These are phyloP conservation scores for Xylaria sp. DNA, from an alignment of 2,329 filamentous ascomycete genomes.

Conservation along the genomic window DNA sequence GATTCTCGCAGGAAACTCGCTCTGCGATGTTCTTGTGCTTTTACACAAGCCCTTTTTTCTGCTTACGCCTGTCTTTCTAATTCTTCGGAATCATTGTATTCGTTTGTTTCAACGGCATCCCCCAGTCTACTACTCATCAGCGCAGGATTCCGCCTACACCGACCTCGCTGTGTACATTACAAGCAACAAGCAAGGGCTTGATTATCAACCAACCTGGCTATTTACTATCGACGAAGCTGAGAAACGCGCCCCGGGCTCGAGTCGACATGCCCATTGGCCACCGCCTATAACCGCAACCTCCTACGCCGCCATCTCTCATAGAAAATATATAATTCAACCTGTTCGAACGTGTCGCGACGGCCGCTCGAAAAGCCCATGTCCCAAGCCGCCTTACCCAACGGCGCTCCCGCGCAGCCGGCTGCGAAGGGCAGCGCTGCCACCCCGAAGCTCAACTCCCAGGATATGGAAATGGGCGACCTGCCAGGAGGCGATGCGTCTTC, in stretches of 20 bases:
- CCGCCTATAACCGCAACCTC: conserved; percentile 17
- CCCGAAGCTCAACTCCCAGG: conserved; percentile 66
- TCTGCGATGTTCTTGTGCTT: conserved; percentile 13
- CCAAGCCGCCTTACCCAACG: conserved; percentile 53
- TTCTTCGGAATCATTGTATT: conserved; percentile 25
- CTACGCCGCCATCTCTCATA: background rate
- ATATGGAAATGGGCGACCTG: conserved; percentile 66
- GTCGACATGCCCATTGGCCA: conserved; percentile 32
- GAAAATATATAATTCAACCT: background rate
- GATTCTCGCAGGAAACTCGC: conserved; percentile 14
- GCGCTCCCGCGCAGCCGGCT: conserved; percentile 64
- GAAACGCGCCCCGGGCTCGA: conserved; percentile 3
- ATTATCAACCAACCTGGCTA: conserved; percentile 8
- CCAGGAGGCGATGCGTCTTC: conserved; percentile 53
- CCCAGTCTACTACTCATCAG: background rate
- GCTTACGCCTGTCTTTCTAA: conserved; percentile 26
- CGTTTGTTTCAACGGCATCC: conserved; percentile 21
- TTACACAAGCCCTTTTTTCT: conserved; percentile 21
- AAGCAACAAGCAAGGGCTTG: background rate
- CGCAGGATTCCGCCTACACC: conserved; percentile 1
- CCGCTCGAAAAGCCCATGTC: conserved; percentile 52
- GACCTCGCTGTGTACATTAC: conserved; percentile 25
- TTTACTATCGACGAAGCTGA: conserved; percentile 4
- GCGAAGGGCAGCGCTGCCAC: conserved; percentile 64
- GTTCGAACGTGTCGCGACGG: conserved; percentile 13